phyloP scores from a whole-genome alignment of 176 grass and related monocot species.

The Cenchrus americanus region DNA sequence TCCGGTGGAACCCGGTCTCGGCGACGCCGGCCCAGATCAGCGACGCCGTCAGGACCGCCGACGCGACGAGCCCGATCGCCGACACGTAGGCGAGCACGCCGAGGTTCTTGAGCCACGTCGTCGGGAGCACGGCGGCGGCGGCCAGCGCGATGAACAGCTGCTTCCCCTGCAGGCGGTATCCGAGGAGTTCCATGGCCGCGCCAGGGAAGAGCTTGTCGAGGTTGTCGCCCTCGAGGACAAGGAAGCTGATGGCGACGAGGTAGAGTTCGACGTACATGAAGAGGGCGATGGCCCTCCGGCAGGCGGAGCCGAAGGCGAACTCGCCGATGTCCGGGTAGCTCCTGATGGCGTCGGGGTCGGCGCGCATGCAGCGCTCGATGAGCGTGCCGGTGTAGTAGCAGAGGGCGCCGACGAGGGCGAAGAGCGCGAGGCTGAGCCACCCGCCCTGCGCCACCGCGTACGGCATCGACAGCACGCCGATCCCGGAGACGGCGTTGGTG shows the following conservation, averaged over 20 bases:
- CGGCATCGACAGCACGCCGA: constrained; percentile 64
- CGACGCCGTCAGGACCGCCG: constrained; percentile 45
- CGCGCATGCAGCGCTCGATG: constrained; percentile 60
- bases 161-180: constrained; percentile 46
- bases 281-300: constrained; percentile 38
- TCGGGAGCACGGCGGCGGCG: constrained; percentile 45
- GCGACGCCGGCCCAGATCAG: constrained; percentile 55
- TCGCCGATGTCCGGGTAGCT: constrained; percentile 64
- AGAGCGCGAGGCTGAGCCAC: constrained; percentile 62
- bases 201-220: constrained; percentile 52
- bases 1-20: constrained; percentile 39
- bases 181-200: background rate
- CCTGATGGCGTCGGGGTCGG: constrained; percentile 20
- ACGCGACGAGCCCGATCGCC: constrained; percentile 49
- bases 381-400: constrained; percentile 70
- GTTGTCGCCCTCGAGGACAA: constrained; percentile 53
- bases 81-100: constrained; percentile 60
- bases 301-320: constrained; percentile 45
- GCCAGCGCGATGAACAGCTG: constrained; percentile 42
- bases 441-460: constrained; percentile 61
- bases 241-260: constrained; percentile 53
- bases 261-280: constrained; percentile 62
- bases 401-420: constrained; percentile 47
- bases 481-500: constrained; percentile 19
- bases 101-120: constrained; percentile 59